phyloP scores from a whole-genome alignment of 768 basidiomycete genomes.

The Lactarius evosmus region DNA sequence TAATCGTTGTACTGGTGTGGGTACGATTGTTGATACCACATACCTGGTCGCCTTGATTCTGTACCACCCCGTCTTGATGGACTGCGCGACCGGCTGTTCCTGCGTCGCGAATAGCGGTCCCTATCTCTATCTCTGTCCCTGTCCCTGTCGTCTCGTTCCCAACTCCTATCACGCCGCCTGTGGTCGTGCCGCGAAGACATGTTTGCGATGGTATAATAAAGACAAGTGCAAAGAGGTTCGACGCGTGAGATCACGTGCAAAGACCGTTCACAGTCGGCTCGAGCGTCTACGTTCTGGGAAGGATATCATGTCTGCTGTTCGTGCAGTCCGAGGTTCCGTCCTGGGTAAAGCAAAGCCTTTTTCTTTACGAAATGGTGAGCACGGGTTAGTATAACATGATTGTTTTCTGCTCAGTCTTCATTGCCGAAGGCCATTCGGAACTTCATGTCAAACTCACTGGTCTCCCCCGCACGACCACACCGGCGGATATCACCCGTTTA shows the following conservation, averaged over 20 bases:
- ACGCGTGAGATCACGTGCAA: slow-evolving; percentile 20
- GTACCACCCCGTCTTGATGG: slow-evolving; percentile 25
- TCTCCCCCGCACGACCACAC: slow-evolving; percentile 24
- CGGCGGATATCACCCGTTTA: slow-evolving; percentile 25
- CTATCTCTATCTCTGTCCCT: slow-evolving; percentile 27
- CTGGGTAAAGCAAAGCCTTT: not conserved
- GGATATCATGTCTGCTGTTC: slow-evolving; percentile 14
- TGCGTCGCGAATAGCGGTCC: slow-evolving; percentile 25
- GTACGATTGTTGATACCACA: not conserved
- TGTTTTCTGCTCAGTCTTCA: not conserved
- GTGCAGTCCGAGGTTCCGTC: slow-evolving; percentile 1
- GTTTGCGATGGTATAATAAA: not conserved
- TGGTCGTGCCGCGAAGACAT: slow-evolving; percentile 38
- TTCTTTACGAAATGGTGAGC: not conserved
- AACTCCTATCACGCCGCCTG: slow-evolving; percentile 34
- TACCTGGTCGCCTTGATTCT: slow-evolving; percentile 26
- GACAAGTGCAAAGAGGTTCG: too few species aligned
- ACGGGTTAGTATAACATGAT: not conserved
- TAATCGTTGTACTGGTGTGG: not conserved
- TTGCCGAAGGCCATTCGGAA: slow-evolving; percentile 13
- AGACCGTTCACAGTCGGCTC: not conserved
- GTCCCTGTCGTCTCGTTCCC: slow-evolving; percentile 31
- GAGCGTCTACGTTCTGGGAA: not conserved
- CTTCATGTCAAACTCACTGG: slow-evolving; percentile 19
- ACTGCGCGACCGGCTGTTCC: slow-evolving; percentile 30